These are phyloP conservation scores for Lichtheimia ornata DNA, from an alignment of 371 early-diverging fungal species.

Conservation along the genomic window DNA sequence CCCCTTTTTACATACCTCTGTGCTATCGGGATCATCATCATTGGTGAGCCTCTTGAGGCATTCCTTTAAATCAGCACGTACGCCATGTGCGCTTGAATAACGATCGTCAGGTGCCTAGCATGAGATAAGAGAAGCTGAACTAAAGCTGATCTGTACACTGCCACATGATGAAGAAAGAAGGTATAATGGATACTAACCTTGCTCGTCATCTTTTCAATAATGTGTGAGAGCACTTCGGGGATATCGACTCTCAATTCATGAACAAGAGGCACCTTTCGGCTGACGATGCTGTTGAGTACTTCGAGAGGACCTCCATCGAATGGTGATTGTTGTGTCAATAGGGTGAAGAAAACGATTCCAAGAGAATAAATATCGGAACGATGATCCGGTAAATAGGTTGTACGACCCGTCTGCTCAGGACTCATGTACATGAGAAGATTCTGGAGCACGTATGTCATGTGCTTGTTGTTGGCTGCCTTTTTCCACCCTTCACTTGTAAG, in stretches of 20 bases:
- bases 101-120: conserved; percentile 57
- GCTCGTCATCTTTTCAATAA: conserved; percentile 59
- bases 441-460: conserved; percentile 13
- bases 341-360: conserved; percentile 54
- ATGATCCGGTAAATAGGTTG: conserved; percentile 58
- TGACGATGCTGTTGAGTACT: conserved; percentile 52
- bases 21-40: too few relatives aligned
- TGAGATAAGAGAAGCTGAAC: background rate
- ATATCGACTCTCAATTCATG: conserved; percentile 49
- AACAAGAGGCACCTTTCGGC: conserved; percentile 45
- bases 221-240: conserved; percentile 48
- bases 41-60: conserved; percentile 21
- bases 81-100: conserved; percentile 55
- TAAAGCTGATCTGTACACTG: background rate
- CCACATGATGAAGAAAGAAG: background rate
- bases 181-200: conserved; percentile 32
- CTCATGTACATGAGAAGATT: conserved; percentile 36
- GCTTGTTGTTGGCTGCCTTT: conserved; percentile 35
- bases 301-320: conserved; percentile 55
- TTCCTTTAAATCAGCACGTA: conserved; percentile 57
- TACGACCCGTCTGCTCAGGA: conserved; percentile 61
- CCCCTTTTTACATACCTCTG: too few relatives aligned
- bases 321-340: conserved; percentile 52
- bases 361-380: conserved; percentile 60
- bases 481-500: conserved; percentile 49